Conservation (phyloP, 2,329 filamentous ascomycete genomes). For the Hypocrella siamensis region DNA sequence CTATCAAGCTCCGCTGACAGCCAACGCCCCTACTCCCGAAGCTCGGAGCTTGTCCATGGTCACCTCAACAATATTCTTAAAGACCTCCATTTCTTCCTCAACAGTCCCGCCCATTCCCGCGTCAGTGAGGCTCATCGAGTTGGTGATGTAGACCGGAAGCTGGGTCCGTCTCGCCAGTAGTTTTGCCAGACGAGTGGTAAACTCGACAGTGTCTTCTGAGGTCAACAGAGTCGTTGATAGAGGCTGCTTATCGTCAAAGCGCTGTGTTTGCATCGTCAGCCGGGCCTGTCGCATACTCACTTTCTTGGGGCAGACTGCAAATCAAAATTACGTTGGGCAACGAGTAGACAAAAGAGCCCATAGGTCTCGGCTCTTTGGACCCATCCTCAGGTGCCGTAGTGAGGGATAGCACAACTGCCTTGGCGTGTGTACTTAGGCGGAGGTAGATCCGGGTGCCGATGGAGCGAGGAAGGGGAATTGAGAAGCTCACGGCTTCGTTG, state of each 20-base stretch:
- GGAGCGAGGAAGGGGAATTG: conserved; percentile 43
- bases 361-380: conserved; percentile 29
- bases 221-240: conserved; percentile 68
- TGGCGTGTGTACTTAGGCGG: conserved; percentile 40
- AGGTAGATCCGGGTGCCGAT: conserved; percentile 46
- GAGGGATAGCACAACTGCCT: conserved; percentile 43
- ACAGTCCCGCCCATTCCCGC: conserved; percentile 64
- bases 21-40: conserved; percentile 4
- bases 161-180: conserved; percentile 58
- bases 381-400: conserved; percentile 42
- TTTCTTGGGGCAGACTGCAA: not conserved
- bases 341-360: conserved; percentile 89
- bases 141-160: conserved; percentile 78
- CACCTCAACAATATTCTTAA: conserved; percentile 58
- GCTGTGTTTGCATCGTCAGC: conserved; percentile 15
- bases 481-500: conserved; percentile 17
- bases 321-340: conserved; percentile 59
- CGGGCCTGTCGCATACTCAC: not conserved
- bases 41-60: conserved; percentile 24
- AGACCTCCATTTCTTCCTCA: conserved; percentile 88
- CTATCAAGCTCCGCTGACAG: conserved; percentile 1
- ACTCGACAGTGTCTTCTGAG: conserved; percentile 64
- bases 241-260: conserved; percentile 41
- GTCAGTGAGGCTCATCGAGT: conserved; percentile 63
- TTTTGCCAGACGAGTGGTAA: conserved; percentile 72